Conservation (phyloP, 2,329 filamentous ascomycete species). For the Fusarium transvaalense region DNA sequence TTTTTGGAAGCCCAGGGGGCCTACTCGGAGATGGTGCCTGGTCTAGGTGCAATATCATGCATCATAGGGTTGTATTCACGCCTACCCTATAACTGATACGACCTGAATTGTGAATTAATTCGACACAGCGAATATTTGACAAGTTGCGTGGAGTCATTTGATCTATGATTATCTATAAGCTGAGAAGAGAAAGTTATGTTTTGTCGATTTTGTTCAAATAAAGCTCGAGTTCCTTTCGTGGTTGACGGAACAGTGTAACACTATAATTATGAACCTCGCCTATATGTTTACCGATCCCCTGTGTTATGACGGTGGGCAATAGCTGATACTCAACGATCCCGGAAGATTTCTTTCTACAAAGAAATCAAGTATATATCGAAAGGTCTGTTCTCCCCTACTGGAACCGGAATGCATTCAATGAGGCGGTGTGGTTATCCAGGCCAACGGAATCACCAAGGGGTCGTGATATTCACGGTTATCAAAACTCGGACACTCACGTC, state of each 20-base stretch:
- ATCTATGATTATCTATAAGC: neutral
- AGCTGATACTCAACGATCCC: neutral
- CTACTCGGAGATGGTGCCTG: neutral
- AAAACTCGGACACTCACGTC: neutral
- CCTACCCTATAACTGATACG: neutral
- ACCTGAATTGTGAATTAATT: neutral
- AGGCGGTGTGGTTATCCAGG: neutral
- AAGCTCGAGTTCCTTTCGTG: no score
- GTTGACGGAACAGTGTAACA: neutral
- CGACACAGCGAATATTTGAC: neutral
- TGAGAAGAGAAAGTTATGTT: neutral
- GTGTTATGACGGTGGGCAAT: neutral
- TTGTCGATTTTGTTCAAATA: no score
- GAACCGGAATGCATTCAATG: no score
- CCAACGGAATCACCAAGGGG: neutral
- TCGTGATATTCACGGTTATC: neutral
- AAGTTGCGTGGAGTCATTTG: no score
- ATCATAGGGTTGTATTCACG: neutral
- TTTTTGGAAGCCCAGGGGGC: constrained; percentile 3
- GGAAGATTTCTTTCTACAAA: neutral
- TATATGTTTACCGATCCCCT: neutral
- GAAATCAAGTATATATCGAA: neutral
- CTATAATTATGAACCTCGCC: neutral
- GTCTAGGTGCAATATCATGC: neutral
- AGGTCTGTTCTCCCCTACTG: neutral